Evolutionary conservation across 2,329 filamentous ascomycete species (phyloP).

Genomic region (Arthroderma sp.): DNA sequence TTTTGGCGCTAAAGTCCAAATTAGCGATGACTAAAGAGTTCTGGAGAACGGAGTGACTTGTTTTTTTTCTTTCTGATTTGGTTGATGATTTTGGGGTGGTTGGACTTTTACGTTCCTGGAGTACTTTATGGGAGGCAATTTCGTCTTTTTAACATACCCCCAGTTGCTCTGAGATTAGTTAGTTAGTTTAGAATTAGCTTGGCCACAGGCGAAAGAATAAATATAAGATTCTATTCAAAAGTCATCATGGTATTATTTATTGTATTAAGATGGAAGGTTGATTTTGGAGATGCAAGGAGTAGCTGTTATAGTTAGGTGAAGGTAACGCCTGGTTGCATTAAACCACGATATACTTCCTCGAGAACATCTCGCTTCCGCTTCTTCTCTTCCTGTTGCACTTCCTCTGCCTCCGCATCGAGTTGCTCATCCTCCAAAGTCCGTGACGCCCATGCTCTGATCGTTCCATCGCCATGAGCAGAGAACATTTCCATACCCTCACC

Average conservation of each 20-base stretch:
- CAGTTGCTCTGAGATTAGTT: too few species aligned
- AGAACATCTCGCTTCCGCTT: constrained; percentile 65
- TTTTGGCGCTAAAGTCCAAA: too few species aligned
- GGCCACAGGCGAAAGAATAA: too few species aligned
- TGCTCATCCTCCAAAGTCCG: constrained; percentile 39
- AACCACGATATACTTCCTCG: constrained; percentile 63
- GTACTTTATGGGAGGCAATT: too few species aligned
- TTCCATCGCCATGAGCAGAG: constrained; percentile 72
- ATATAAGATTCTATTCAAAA: too few species aligned
- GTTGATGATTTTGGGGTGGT: not conserved
- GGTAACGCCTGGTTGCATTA: constrained; percentile 60
- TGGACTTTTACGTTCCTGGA: not conserved
- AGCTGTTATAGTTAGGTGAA: constrained; percentile 31
- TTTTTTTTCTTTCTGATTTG: not conserved
- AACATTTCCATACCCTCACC: constrained; percentile 55
- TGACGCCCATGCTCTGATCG: constrained; percentile 67
- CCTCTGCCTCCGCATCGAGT: constrained; percentile 30
- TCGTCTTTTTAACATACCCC: too few species aligned
- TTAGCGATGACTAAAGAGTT: not conserved
- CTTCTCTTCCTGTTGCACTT: constrained; percentile 37
- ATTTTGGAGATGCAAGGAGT: too few species aligned
- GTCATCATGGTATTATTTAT: too few species aligned
- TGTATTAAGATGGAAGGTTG: too few species aligned
- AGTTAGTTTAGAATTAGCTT: too few species aligned
- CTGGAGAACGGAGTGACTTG: not conserved